phyloP scores from a whole-genome alignment of 2,329 filamentous ascomycete genomes.

The Tolypocladium tundrense region DNA sequence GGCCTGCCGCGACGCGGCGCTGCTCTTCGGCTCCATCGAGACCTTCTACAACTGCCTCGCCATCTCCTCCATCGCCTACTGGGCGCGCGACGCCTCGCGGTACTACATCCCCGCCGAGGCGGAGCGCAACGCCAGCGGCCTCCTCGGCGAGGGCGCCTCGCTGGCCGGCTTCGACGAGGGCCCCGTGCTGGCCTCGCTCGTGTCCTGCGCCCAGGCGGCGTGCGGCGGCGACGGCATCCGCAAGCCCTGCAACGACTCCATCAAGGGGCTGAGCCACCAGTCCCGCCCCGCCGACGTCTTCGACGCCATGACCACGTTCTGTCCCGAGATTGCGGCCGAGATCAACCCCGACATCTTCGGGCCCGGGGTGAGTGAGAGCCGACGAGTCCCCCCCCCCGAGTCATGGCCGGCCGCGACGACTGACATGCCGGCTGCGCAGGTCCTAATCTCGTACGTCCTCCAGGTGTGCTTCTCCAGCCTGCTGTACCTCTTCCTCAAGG shows the following conservation, averaged over 20 bases:
- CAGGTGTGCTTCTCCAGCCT: constrained; percentile 24
- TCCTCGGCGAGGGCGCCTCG: constrained; percentile 22
- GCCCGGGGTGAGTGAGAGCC: constrained; percentile 19
- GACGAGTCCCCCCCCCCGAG: neutral
- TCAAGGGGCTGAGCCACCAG: constrained; percentile 13
- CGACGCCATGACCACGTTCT: constrained; percentile 23
- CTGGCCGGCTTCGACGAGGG: constrained; percentile 19
- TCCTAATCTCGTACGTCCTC: constrained; percentile 27
- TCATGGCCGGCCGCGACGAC: neutral
- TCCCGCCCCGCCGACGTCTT: constrained; percentile 21
- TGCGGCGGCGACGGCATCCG: constrained; percentile 23
- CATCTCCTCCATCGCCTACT: constrained; percentile 22
- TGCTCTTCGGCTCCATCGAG: constrained; percentile 24
- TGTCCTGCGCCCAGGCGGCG: constrained; percentile 22
- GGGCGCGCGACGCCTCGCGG: constrained; percentile 16
- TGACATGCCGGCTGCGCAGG: constrained; percentile 9
- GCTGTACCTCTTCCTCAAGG: constrained; percentile 23
- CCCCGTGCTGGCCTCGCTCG: constrained; percentile 20
- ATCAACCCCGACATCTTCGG: constrained; percentile 30
- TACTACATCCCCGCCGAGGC: constrained; percentile 22
- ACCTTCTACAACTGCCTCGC: constrained; percentile 29
- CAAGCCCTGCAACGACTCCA: constrained; percentile 17
- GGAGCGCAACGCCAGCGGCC: constrained; percentile 23
- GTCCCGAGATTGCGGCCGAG: constrained; percentile 23
- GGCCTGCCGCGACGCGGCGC: constrained; percentile 18